A percentile compares a stretch with the other conserved stretches of the same genome.
Evolutionary conservation across 2,329 filamentous ascomycete genomes (phyloP).

Genomic region (Atkinsonella texensis): DNA sequence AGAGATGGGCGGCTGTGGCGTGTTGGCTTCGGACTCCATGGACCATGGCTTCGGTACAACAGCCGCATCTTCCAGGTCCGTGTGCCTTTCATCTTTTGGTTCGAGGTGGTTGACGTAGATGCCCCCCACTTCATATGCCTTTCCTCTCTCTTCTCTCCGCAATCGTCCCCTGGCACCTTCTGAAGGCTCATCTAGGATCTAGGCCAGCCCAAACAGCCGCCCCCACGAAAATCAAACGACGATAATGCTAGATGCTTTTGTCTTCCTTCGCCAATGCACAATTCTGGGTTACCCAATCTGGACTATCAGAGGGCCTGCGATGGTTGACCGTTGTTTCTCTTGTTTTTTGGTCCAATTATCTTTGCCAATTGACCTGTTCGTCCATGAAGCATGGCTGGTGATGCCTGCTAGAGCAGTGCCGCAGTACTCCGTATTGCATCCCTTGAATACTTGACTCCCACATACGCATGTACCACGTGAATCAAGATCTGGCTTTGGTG

Average conservation of each 20-base stretch:
- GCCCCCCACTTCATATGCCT: background rate
- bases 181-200: background rate
- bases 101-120: background rate
- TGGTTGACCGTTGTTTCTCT: background rate
- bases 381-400: background rate
- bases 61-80: background rate
- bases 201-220: too few relatives aligned
- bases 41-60: background rate
- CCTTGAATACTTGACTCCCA: too few relatives aligned
- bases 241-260: background rate
- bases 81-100: background rate
- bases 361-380: background rate
- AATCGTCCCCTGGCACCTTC: background rate
- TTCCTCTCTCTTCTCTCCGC: slow-evolving; percentile 6
- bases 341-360: background rate
- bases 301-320: background rate
- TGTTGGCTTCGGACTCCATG: background rate
- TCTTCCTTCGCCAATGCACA: background rate
- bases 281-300: background rate
- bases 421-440: background rate
- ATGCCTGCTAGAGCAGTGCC: background rate
- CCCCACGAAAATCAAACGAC: background rate
- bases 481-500: background rate
- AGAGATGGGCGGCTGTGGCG: background rate
- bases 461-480: background rate